A percentile compares a stretch with the other conserved stretches of the same genome.
Evolutionary conservation across 2,329 filamentous ascomycete species (phyloP).

Genomic region (Talaromyces atroroseus): DNA sequence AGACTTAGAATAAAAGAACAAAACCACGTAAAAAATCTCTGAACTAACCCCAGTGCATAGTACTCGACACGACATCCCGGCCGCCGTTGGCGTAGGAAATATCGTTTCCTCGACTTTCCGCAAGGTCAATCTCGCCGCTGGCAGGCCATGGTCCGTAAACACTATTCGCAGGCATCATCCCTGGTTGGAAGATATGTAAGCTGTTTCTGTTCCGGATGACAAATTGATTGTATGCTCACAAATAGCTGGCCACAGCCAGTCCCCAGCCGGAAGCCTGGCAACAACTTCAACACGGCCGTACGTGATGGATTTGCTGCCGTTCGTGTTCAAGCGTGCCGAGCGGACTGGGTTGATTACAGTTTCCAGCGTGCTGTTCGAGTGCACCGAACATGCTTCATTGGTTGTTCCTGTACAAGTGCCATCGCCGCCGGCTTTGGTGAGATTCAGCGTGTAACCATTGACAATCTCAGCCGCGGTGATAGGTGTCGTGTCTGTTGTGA

Average conservation of each 20-base stretch:
- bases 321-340: conserved; percentile 46
- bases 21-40: conserved; percentile 35
- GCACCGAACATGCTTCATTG: conserved; percentile 34
- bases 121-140: conserved; percentile 52
- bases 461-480: conserved; percentile 23
- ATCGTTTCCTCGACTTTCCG: conserved; percentile 47
- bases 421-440: conserved; percentile 30
- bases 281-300: conserved; percentile 52
- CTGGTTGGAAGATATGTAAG: conserved; percentile 13
- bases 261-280: conserved; percentile 48
- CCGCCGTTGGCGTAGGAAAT: conserved; percentile 9
- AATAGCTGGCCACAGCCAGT: conserved; percentile 53
- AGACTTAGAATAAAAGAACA: conserved; percentile 15
- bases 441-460: conserved; percentile 34
- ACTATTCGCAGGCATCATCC: conserved; percentile 48
- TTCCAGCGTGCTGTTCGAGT: conserved; percentile 40
- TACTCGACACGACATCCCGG: conserved; percentile 17
- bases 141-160: conserved; percentile 49
- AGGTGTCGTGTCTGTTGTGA: conserved; percentile 36
- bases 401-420: conserved; percentile 40
- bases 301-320: conserved; percentile 42
- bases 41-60: conserved; percentile 34
- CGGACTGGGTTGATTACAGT: conserved; percentile 48
- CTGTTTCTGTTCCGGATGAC: neutral
- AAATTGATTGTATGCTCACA: conserved; percentile 29